phyloP scores from a whole-genome alignment of 306 rosid genomes.

The Trichosanthes truncata region DNA sequence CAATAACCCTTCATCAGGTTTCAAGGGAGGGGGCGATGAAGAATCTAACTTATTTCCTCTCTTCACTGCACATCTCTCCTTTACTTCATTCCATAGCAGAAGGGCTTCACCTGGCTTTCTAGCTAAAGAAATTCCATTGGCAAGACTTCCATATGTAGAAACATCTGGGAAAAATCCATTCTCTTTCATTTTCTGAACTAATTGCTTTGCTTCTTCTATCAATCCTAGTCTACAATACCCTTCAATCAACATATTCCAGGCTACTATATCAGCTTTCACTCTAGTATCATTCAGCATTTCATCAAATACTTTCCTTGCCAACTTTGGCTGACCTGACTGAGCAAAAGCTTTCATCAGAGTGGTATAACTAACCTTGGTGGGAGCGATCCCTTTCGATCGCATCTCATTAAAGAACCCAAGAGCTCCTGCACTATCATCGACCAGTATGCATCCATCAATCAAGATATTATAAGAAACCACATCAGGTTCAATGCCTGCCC shows the following conservation, averaged over 20 bases:
- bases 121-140: conserved; percentile 70
- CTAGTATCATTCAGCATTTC: conserved; percentile 77
- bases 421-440: conserved; percentile 89
- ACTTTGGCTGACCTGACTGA: conserved; percentile 79
- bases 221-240: conserved; percentile 82
- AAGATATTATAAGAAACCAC: conserved; percentile 81
- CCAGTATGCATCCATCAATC: conserved; percentile 81
- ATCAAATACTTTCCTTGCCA: conserved; percentile 79
- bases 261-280: conserved; percentile 67
- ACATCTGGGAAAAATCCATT: conserved; percentile 63
- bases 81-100: conserved; percentile 87
- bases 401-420: conserved; percentile 80
- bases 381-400: conserved; percentile 81
- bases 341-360: conserved; percentile 95
- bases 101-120: conserved; percentile 97
- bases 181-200: conserved; percentile 72
- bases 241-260: conserved; percentile 97
- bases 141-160: conserved; percentile 79
- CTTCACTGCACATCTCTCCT: conserved; percentile 56
- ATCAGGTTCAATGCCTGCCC: conserved; percentile 69
- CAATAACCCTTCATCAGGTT: conserved; percentile 84
- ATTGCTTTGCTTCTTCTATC: conserved; percentile 68
- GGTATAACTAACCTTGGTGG: conserved; percentile 91
- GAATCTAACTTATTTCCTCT: conserved; percentile 28
- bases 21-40: conserved; percentile 42